Evolutionary conservation across 2,329 filamentous ascomycete genomes (phyloP).

Genomic region (Cladosporium sp.): DNA sequence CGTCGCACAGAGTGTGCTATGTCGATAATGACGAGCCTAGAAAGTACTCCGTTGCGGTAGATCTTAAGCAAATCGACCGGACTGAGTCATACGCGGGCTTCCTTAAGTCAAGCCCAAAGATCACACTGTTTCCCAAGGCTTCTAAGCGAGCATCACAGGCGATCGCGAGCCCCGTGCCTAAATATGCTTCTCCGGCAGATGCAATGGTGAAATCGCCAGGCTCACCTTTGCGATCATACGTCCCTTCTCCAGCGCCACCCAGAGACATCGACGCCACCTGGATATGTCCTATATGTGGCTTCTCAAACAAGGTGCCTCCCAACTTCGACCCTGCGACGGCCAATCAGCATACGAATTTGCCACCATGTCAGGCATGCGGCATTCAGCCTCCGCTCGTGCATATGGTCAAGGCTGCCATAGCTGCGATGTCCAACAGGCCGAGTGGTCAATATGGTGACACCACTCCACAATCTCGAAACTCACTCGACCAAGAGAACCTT

Average conservation of each 20-base stretch:
- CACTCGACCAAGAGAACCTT: constrained; percentile 3
- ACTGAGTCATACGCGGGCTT: constrained; percentile 93
- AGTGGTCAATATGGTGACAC: constrained; percentile 20
- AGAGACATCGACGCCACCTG: constrained; percentile 70
- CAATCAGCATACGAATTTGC: constrained; percentile 74
- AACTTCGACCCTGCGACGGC: constrained; percentile 89
- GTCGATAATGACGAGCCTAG: constrained; percentile 86
- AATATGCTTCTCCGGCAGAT: constrained; percentile 47
- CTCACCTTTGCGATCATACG: constrained; percentile 49
- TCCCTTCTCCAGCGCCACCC: constrained; percentile 50
- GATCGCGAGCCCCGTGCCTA: constrained; percentile 53
- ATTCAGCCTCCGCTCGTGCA: constrained; percentile 86
- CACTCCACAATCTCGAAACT: neutral
- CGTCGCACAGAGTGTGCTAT: constrained; percentile 93
- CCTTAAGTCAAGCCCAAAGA: constrained; percentile 90
- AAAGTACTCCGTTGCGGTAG: constrained; percentile 79
- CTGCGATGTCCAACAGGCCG: constrained; percentile 64
- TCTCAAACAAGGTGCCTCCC: constrained; percentile 87
- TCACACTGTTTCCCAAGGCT: constrained; percentile 84
- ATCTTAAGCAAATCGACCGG: constrained; percentile 87
- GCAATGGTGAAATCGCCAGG: constrained; percentile 47
- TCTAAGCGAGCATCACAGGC: constrained; percentile 56
- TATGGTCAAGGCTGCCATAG: constrained; percentile 83
- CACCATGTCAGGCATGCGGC: constrained; percentile 88
- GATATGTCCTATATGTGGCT: constrained; percentile 95